Conservation (phyloP, 441 rosid species). For the Jatropha podagrica region DNA sequence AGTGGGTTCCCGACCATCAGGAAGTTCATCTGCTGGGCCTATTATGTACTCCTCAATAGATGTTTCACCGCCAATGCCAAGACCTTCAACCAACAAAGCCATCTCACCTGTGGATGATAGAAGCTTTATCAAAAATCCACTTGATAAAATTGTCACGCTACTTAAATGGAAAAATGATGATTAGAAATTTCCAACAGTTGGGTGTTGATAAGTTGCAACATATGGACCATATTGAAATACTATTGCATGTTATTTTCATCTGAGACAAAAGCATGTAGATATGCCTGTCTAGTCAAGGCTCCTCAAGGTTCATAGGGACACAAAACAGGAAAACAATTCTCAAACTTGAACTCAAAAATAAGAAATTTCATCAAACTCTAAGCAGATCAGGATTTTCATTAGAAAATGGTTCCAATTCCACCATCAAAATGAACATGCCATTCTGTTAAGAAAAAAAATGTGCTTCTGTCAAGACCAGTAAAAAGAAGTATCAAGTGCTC, state of each 20-base stretch:
- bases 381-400: too few species aligned
- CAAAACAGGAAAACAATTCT: not conserved
- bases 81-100: conserved; percentile 79
- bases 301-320: not conserved
- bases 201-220: not conserved
- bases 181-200: not conserved
- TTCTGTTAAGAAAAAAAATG: not conserved
- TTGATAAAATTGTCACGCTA: conserved; percentile 2
- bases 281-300: not conserved
- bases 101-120: conserved; percentile 56
- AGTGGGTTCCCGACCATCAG: conserved; percentile 38
- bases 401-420: not conserved
- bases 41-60: conserved; percentile 68
- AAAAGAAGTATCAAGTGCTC: not conserved
- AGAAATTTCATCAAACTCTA: not conserved
- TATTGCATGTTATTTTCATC: not conserved
- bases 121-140: conserved; percentile 16
- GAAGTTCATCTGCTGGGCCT: conserved; percentile 42
- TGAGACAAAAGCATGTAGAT: not conserved
- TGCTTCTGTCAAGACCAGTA: not conserved
- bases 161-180: not conserved
- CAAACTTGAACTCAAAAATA: not conserved
- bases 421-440: not conserved
- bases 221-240: not conserved
- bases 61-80: conserved; percentile 64